Evolutionary conservation across 306 rosid species (phyloP).

Genomic region (Prunus salicina): DNA sequence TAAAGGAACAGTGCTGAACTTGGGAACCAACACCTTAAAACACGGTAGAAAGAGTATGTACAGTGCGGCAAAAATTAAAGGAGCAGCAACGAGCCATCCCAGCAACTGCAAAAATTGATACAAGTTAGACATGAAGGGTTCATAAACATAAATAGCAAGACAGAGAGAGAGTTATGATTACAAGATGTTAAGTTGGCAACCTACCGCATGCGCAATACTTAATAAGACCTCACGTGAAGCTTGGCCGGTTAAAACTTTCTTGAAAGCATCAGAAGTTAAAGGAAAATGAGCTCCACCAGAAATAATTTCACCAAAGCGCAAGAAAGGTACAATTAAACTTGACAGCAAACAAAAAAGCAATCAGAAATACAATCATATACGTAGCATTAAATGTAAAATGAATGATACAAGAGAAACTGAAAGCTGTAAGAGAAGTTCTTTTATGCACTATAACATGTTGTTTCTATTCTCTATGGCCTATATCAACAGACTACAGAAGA

Average conservation of each 20-base stretch:
- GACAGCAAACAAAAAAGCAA: constrained; percentile 19
- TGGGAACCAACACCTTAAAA: constrained; percentile 66
- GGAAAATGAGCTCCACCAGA: constrained; percentile 78
- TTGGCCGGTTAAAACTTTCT: constrained; percentile 75
- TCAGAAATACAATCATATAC: neutral
- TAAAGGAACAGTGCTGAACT: constrained; percentile 52
- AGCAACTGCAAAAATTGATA: constrained; percentile 53
- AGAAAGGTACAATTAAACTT: constrained; percentile 83
- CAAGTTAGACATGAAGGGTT: neutral
- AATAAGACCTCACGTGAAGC: constrained; percentile 69
- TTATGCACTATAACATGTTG: neutral
- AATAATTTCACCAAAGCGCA: constrained; percentile 84
- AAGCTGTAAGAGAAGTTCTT: neutral
- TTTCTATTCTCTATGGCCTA: neutral
- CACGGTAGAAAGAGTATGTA: constrained; percentile 55
- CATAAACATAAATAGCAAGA: neutral
- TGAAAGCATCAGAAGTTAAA: constrained; percentile 78
- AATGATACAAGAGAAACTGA: neutral
- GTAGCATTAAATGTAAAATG: neutral
- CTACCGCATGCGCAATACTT: constrained; percentile 81
- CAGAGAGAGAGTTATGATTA: neutral
- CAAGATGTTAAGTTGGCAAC: constrained; percentile 25
- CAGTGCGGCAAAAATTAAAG: constrained; percentile 53
- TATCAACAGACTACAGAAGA: neutral
- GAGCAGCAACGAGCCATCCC: constrained; percentile 82